Conservation (phyloP, 345 rosid genomes). For the Populus nigra region DNA sequence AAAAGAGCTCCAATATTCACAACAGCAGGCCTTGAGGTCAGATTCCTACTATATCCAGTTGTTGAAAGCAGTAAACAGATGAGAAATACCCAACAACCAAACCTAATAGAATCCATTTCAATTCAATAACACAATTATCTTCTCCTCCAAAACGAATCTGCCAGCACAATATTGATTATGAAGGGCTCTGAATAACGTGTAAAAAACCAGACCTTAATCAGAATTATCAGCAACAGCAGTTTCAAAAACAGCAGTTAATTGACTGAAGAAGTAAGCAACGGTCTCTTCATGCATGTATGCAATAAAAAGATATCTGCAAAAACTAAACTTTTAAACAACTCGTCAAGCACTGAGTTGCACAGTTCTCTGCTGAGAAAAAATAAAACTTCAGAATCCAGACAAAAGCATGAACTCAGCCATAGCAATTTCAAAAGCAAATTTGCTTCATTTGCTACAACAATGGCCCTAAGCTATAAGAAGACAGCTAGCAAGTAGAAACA, state of each 20-base stretch:
- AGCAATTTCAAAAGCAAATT: background rate
- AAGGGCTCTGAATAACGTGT: constrained; percentile 10
- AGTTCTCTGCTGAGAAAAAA: background rate
- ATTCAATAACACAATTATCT: constrained; percentile 10
- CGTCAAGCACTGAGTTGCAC: background rate
- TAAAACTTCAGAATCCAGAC: background rate
- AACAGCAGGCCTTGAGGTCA: constrained; percentile 56
- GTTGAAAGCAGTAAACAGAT: constrained; percentile 31
- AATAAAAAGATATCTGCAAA: background rate
- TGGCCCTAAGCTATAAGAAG: background rate
- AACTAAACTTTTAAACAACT: background rate
- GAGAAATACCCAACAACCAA: constrained; percentile 34
- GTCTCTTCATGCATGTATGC: background rate
- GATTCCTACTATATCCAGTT: constrained; percentile 38
- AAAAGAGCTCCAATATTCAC: constrained; percentile 74
- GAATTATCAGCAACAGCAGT: background rate
- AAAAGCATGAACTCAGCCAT: constrained; percentile 3
- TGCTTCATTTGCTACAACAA: too few relatives aligned
- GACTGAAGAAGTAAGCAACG: background rate
- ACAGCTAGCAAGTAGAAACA: background rate
- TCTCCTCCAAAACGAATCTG: constrained; percentile 12
- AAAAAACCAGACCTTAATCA: background rate
- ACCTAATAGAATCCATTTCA: constrained; percentile 36
- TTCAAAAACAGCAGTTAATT: background rate
- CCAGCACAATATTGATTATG: constrained; percentile 7